Conservation (phyloP, 306 rosid genomes). For the Morella rubra region DNA sequence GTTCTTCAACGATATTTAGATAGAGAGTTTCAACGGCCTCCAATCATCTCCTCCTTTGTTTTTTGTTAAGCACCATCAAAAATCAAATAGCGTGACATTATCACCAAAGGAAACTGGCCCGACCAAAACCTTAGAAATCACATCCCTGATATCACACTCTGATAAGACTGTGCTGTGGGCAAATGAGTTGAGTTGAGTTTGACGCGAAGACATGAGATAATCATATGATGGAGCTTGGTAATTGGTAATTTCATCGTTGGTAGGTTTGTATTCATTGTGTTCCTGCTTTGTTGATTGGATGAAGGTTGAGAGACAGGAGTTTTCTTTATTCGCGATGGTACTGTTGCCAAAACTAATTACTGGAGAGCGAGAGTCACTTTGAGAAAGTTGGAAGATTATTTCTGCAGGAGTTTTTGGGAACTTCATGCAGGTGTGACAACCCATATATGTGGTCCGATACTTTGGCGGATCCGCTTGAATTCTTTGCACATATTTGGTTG, state of each 20-base stretch:
- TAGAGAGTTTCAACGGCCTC: too few species aligned
- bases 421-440: constrained; percentile 54
- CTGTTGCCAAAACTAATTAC: constrained; percentile 45
- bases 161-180: constrained; percentile 3
- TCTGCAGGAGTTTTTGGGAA: constrained; percentile 35
- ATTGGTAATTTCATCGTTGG: not conserved
- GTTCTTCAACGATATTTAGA: too few species aligned
- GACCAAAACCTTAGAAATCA: constrained; percentile 21
- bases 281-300: constrained; percentile 1
- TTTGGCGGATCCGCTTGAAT: constrained; percentile 49
- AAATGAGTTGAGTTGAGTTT: constrained; percentile 21
- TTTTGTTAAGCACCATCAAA: not conserved
- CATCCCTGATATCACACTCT: constrained; percentile 20
- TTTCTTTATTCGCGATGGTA: constrained; percentile 15
- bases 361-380: constrained; percentile 25
- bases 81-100: constrained; percentile 2
- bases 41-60: too few species aligned
- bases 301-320: constrained; percentile 23
- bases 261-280: not conserved
- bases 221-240: constrained; percentile 24
- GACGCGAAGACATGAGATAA: constrained; percentile 32
- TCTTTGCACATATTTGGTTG: constrained; percentile 71
- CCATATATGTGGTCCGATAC: constrained; percentile 54
- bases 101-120: constrained; percentile 20
- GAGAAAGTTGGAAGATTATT: constrained; percentile 40